Base-by-base conservation (phyloP, 805 yeast species). In the Pichia rugopelliculosa region DNA sequence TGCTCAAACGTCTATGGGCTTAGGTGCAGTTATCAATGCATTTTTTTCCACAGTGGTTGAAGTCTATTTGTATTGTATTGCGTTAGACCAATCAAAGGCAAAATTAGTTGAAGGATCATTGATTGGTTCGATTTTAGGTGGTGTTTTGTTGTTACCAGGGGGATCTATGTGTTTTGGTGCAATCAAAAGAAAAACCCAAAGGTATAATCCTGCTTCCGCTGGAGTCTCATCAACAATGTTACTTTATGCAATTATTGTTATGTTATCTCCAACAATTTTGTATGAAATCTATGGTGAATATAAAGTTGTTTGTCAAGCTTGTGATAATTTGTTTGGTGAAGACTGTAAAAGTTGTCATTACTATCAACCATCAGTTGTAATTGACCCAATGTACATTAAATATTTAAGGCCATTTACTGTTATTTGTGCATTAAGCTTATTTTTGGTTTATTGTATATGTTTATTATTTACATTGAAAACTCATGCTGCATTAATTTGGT, bases 161-260 rank as follows among this genome's bases (percentile, higher is more conserved):
- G 69, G 89, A 37, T 87, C 96, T 1, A 93, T 93, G 99, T 88
- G 96, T 66, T 95, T 96, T 18, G 99, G 99, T 53, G 98, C 99
- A 0, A 67, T 90, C 34, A 84, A 81, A 50, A 70, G 96, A 47
- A 93, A 93, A 60, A 91, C 98, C 0, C 99, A 91, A 64, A 68
- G 96, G 50, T 93, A 93, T 64, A 93, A 93, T 60, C 98, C 99
- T 1, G 80, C 91, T 39, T 84, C 95, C 47, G 98, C 99, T 0
- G 96, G 98, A 52, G 99, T 93, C 1, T 87, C 96, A 6, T 89
- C 96, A 0, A 93, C 99, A 3, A 87, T 93, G 96, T 71, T 93
- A 44, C 71, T 93, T 45, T 93, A 84, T 70, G 95, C 97, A 3
- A 79, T 88, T 68, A 78, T 89, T 43, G 93, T 87, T 3, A 88